phyloP scores from a whole-genome alignment of 192 early-diverging fungal species.

The Coemansia sp. region DNA sequence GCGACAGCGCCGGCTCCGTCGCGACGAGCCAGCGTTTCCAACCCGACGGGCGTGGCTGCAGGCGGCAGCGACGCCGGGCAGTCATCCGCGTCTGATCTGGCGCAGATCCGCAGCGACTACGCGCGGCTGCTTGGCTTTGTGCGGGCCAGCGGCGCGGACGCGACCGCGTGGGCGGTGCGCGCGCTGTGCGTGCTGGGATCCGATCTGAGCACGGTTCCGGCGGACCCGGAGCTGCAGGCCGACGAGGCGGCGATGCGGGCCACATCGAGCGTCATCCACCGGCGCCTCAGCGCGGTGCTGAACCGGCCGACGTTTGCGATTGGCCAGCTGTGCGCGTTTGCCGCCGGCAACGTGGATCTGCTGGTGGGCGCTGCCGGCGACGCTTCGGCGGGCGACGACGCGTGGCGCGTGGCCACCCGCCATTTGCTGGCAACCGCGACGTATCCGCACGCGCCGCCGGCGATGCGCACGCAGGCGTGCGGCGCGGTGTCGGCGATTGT shows the following conservation, averaged over 20 bases:
- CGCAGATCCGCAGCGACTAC: constrained; percentile 14
- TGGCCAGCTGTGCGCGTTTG: constrained; percentile 29
- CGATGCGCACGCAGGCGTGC: constrained; percentile 75
- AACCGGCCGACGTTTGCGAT: constrained; percentile 40
- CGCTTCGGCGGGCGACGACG: neutral
- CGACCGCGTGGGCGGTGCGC: constrained; percentile 24
- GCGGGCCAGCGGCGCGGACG: constrained; percentile 1
- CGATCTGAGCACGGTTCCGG: constrained; percentile 17
- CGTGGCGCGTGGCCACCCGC: constrained; percentile 53
- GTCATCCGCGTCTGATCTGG: constrained; percentile 8
- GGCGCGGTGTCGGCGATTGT: constrained; percentile 72
- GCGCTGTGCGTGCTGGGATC: constrained; percentile 34
- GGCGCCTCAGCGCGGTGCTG: constrained; percentile 40
- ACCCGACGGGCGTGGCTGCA: neutral
- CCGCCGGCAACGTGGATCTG: constrained; percentile 27
- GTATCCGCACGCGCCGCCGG: constrained; percentile 44
- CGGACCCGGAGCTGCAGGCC: neutral
- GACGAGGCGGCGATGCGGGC: constrained; percentile 18
- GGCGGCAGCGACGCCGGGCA: neutral
- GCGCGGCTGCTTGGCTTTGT: constrained; percentile 14
- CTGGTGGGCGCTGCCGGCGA: constrained; percentile 9
- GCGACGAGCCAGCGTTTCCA: constrained; percentile 1
- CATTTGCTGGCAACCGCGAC: constrained; percentile 78
- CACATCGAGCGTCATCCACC: constrained; percentile 28
- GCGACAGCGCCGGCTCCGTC: neutral